Conservation (phyloP, 306 rosid genomes). For the Corylus avellana region DNA sequence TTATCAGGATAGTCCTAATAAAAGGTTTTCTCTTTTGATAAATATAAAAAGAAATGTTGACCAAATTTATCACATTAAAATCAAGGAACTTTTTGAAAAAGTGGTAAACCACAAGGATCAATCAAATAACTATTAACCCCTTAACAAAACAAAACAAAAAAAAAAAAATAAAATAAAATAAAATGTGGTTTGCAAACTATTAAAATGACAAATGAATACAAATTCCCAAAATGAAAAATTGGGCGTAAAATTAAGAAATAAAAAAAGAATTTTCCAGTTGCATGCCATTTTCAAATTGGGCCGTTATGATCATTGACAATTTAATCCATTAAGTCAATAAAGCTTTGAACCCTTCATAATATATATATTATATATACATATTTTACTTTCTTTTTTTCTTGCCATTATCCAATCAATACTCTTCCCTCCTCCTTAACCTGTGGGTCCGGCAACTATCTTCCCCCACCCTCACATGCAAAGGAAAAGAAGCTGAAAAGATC, state of each 20-base stretch:
- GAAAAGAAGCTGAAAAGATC: conserved; percentile 23
- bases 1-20: too few relatives aligned
- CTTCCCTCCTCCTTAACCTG: background rate
- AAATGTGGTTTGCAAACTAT: background rate
- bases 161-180: too few relatives aligned
- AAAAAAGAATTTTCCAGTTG: background rate
- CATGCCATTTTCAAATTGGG: background rate
- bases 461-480: conserved; percentile 27
- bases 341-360: background rate
- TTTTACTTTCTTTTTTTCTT: background rate
- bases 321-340: background rate
- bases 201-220: background rate
- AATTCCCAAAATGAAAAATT: background rate
- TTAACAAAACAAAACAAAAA: too few relatives aligned
- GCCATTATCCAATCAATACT: background rate
- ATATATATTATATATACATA: background rate
- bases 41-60: too few relatives aligned
- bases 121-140: too few relatives aligned
- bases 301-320: conserved; percentile 1
- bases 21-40: too few relatives aligned
- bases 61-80: too few relatives aligned
- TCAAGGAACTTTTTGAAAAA: too few relatives aligned
- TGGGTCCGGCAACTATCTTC: conserved; percentile 15
- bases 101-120: too few relatives aligned
- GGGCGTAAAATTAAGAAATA: background rate